Evolutionary conservation across 352 stramenopile genomes (phyloP).

Genomic region (Globisporangium perplexum): DNA sequence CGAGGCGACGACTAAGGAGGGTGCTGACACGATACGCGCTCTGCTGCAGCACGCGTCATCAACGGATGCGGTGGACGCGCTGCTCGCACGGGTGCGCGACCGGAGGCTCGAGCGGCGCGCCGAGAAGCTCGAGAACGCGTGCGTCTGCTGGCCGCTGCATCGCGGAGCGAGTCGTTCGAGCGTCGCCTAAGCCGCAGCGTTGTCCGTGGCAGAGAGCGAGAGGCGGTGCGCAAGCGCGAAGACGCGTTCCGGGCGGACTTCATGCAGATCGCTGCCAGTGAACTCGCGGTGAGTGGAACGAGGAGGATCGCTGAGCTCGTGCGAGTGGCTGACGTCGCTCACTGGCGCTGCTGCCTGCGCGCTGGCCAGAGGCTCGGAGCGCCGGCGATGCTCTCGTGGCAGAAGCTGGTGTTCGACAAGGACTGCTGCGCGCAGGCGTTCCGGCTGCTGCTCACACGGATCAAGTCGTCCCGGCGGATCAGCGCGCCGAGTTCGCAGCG

Average conservation of each 20-base stretch:
- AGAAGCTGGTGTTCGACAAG: constrained; percentile 59
- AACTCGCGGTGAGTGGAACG: constrained; percentile 48
- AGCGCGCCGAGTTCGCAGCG: constrained; percentile 5
- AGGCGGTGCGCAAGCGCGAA: constrained; percentile 39
- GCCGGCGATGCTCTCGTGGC: constrained; percentile 49
- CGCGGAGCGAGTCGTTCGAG: too few species aligned
- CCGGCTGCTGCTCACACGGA: constrained; percentile 46
- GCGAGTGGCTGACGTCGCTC: too few species aligned
- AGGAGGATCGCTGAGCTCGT: too few species aligned
- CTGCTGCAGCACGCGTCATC: constrained; percentile 41
- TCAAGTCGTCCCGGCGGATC: constrained; percentile 38
- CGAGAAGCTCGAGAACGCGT: constrained; percentile 38
- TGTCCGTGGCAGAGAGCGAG: constrained; percentile 23
- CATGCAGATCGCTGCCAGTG: constrained; percentile 40
- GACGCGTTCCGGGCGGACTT: constrained; percentile 52
- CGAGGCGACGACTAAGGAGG: too few species aligned
- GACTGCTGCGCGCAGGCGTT: constrained; percentile 59
- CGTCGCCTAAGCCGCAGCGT: not conserved
- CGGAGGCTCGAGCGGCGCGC: constrained; percentile 42
- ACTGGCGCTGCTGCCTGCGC: too few species aligned
- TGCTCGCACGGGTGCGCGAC: constrained; percentile 24
- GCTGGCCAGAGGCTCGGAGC: constrained; percentile 38
- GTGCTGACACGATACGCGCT: too few species aligned
- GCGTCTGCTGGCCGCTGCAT: not conserved
- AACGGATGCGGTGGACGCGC: constrained; percentile 19